phyloP scores from a whole-genome alignment of 1,139 yeast genomes.

The Debaryomycetaceae sp. region DNA sequence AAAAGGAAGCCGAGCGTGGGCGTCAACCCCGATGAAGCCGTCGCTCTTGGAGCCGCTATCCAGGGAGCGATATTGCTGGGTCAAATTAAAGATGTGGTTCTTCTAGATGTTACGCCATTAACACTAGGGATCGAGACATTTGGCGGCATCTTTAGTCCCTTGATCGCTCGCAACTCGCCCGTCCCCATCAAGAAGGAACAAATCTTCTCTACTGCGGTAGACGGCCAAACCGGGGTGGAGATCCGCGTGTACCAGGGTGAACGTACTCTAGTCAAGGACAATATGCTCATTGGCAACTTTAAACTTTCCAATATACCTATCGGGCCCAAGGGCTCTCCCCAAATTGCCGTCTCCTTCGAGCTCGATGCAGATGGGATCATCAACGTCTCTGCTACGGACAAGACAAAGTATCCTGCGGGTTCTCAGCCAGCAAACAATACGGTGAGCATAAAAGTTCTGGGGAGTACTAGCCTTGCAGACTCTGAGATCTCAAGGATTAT shows the following conservation, averaged over 20 bases:
- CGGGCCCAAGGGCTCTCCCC: constrained; percentile 69
- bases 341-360: constrained; percentile 61
- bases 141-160: constrained; percentile 71
- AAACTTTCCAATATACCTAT: constrained; percentile 57
- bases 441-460: constrained; percentile 59
- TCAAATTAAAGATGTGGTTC: constrained; percentile 55
- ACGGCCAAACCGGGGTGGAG: constrained; percentile 74
- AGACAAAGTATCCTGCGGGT: constrained; percentile 36
- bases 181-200: constrained; percentile 66
- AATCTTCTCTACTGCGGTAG: constrained; percentile 74
- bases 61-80: constrained; percentile 75
- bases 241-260: constrained; percentile 75
- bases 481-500: constrained; percentile 49
- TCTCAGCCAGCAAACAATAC: constrained; percentile 22
- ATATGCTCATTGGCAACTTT: constrained; percentile 64
- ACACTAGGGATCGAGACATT: constrained; percentile 74
- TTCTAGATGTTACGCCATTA: constrained; percentile 69
- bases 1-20: constrained; percentile 48
- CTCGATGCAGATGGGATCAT: constrained; percentile 80
- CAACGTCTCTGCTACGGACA: constrained; percentile 61
- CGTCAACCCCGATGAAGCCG: constrained; percentile 79
- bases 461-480: constrained; percentile 57
- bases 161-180: constrained; percentile 66
- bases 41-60: constrained; percentile 76
- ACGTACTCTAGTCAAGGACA: constrained; percentile 61